Conservation (phyloP, 768 basidiomycete genomes). For the Leccinum truebloodii region DNA sequence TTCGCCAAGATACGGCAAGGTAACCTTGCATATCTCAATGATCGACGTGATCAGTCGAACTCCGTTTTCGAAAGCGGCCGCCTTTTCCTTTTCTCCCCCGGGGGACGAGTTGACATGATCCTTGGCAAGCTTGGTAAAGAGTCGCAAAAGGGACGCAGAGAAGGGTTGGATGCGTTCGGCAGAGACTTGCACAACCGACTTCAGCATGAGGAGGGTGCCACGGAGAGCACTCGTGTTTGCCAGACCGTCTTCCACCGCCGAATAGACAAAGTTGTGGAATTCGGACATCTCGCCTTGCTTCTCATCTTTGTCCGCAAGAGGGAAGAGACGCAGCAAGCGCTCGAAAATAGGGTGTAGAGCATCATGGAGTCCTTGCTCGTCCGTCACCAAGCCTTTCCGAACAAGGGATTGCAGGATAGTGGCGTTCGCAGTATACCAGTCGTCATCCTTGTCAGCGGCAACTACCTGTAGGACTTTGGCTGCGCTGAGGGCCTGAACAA, state of each 20-base stretch:
- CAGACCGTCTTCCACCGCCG: conserved; percentile 77
- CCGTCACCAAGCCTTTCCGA: conserved; percentile 81
- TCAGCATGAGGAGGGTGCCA: conserved; percentile 84
- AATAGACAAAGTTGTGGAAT: conserved; percentile 76
- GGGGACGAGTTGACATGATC: conserved; percentile 73
- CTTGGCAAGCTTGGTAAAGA: conserved; percentile 82
- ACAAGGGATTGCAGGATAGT: conserved; percentile 76
- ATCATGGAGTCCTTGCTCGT: conserved; percentile 80
- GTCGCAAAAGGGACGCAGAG: conserved; percentile 71
- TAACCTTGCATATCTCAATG: conserved; percentile 81
- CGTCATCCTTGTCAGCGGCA: conserved; percentile 75
- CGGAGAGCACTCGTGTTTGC: conserved; percentile 69
- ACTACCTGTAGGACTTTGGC: conserved; percentile 90
- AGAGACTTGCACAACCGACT: conserved; percentile 76
- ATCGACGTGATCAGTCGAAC: conserved; percentile 73
- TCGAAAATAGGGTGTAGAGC: conserved; percentile 82
- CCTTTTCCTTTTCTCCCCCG: conserved; percentile 29
- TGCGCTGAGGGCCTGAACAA: conserved; percentile 72
- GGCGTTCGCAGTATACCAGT: conserved; percentile 79
- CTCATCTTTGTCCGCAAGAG: conserved; percentile 78
- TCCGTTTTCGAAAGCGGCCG: conserved; percentile 49
- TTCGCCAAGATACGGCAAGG: conserved; percentile 82
- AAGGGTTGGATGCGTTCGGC: conserved; percentile 87
- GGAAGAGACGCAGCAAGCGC: conserved; percentile 72
- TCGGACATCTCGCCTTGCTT: conserved; percentile 68